Percentiles rank a stretch among this genome's conserved stretches.
Evolutionary conservation across 140 eudicot species (phyloP).

Genomic region (Cichorium intybus): DNA sequence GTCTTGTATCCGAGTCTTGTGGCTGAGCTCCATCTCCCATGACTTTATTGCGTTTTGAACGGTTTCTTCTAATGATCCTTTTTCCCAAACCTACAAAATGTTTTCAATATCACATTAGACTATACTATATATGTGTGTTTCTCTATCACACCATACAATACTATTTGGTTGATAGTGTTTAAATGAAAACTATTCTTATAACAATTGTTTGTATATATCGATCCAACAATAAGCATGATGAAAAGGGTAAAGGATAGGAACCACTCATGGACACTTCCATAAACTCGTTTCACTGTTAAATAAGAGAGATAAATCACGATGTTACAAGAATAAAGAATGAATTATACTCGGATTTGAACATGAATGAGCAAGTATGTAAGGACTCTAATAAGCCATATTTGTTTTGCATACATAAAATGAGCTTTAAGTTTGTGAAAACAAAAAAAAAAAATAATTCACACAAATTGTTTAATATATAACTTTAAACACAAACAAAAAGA

Average conservation of each 20-base stretch:
- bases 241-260: not conserved
- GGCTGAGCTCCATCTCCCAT: slow-evolving; percentile 97
- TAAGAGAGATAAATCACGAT: not conserved
- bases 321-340: too few relatives aligned
- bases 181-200: not conserved
- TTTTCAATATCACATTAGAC: too few relatives aligned
- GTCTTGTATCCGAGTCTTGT: slow-evolving; percentile 75
- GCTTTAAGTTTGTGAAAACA: too few relatives aligned
- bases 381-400: not conserved
- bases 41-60: slow-evolving; percentile 89
- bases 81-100: slow-evolving; percentile 73
- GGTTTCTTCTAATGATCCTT: slow-evolving; percentile 84
- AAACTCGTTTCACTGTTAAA: too few relatives aligned
- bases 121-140: too few relatives aligned
- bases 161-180: not conserved
- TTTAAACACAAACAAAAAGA: not conserved
- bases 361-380: not conserved
- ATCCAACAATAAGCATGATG: not conserved
- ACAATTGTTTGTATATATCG: not conserved
- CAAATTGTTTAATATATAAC: too few relatives aligned
- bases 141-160: too few relatives aligned
- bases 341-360: not conserved
- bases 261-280: not conserved
- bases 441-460: not conserved
- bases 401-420: not conserved